Conservation (phyloP, 495 filamentous ascomycete genomes). For the Penicillium crystallinum region DNA sequence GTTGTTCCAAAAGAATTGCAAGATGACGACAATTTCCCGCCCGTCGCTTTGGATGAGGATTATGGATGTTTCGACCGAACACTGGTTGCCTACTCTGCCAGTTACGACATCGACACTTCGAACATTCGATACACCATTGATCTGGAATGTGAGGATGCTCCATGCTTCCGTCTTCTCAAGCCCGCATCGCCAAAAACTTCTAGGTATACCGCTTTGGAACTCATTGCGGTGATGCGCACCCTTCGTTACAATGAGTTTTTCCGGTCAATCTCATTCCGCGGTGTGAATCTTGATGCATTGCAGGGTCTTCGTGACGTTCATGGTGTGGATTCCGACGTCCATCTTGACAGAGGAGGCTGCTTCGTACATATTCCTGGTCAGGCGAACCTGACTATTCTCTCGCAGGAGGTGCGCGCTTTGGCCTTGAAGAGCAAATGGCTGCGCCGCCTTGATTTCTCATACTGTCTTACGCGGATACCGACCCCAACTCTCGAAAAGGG, state of each 20-base stretch:
- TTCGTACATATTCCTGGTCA: slow-evolving; percentile 55
- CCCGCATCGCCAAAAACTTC: slow-evolving; percentile 50
- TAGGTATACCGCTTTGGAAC: slow-evolving; percentile 65
- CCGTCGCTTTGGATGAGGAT: slow-evolving; percentile 63
- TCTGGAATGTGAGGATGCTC: slow-evolving; percentile 70
- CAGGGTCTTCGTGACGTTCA: slow-evolving; percentile 56
- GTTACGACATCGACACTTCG: slow-evolving; percentile 66
- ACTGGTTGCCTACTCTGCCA: slow-evolving; percentile 78
- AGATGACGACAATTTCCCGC: slow-evolving; percentile 58
- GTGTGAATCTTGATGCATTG: slow-evolving; percentile 64
- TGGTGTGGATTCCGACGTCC: slow-evolving; percentile 60
- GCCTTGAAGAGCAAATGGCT: slow-evolving; percentile 61
- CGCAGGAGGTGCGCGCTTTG: slow-evolving; percentile 69
- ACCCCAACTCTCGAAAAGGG: slow-evolving; percentile 48
- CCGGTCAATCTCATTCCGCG: slow-evolving; percentile 73
- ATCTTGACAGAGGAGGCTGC: slow-evolving; percentile 51
- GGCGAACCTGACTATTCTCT: slow-evolving; percentile 54
- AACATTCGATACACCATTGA: slow-evolving; percentile 75
- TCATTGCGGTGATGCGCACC: slow-evolving; percentile 80
- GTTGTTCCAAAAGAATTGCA: slow-evolving; percentile 55
- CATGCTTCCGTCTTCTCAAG: slow-evolving; percentile 75
- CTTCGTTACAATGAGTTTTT: slow-evolving; percentile 92
- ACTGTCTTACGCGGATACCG: slow-evolving; percentile 47
- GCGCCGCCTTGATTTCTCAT: slow-evolving; percentile 60
- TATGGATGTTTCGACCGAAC: slow-evolving; percentile 77